Percentiles rank a stretch among this genome's conserved stretches.
These are phyloP conservation scores for Phellopilus nigrolimitatus DNA, from an alignment of 1,284 basidiomycete species.

Conservation along the genomic window DNA sequence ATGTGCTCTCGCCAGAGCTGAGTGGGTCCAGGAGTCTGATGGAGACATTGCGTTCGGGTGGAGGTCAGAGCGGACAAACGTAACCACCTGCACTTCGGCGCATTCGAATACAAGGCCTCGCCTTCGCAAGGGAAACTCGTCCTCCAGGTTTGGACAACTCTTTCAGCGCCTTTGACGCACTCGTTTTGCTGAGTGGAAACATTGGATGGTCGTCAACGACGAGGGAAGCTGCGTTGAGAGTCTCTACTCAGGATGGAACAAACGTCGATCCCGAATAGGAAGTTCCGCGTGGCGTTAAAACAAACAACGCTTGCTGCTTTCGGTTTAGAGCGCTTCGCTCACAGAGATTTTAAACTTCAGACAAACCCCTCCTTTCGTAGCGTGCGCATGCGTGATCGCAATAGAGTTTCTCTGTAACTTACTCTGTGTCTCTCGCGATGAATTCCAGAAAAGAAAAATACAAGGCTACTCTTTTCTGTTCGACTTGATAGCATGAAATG, in stretches of 20 bases:
- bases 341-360: background rate
- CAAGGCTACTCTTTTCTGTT: slow-evolving; percentile 1
- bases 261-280: background rate
- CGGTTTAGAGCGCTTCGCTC: background rate
- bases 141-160: slow-evolving; percentile 1
- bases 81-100: slow-evolving; percentile 7
- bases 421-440: too few species aligned
- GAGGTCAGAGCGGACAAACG: background rate
- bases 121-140: slow-evolving; percentile 1
- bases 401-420: too few species aligned
- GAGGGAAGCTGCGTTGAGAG: slow-evolving; percentile 1
- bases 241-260: background rate
- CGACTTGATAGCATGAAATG: background rate
- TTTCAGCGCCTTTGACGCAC: slow-evolving; percentile 13
- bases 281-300: slow-evolving; percentile 1
- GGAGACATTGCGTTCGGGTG: slow-evolving; percentile 6
- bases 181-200: slow-evolving; percentile 9
- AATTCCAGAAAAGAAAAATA: too few species aligned
- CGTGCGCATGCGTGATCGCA: background rate
- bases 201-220: slow-evolving; percentile 3
- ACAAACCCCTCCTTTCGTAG: slow-evolving; percentile 15
- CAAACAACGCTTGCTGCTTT: slow-evolving; percentile 13
- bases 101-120: slow-evolving; percentile 16
- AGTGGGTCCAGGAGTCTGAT: slow-evolving; percentile 9
- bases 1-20: slow-evolving; percentile 8